Evolutionary conservation across 2,329 filamentous ascomycete genomes (phyloP).

Genomic region (Geosmithia flava): DNA sequence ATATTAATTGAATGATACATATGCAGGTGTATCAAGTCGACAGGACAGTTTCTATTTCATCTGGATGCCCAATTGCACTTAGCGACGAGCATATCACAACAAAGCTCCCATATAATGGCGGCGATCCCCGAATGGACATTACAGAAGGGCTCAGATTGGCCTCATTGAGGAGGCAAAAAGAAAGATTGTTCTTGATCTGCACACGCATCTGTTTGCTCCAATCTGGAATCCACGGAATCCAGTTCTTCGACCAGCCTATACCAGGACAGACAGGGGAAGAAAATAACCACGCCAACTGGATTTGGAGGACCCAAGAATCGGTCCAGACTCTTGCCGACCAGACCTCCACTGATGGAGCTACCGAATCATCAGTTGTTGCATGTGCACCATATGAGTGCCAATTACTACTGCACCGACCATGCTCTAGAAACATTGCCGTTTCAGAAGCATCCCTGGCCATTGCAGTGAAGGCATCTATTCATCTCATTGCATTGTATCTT

Average conservation of each 20-base stretch:
- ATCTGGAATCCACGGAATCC: constrained; percentile 3
- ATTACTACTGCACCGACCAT: constrained; percentile 5
- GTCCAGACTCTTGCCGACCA: constrained; percentile 1
- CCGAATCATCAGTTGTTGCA: background rate
- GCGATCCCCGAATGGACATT: background rate
- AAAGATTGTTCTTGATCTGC: constrained; percentile 4
- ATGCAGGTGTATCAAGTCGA: constrained; percentile 6
- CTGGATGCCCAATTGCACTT: constrained; percentile 4
- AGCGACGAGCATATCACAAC: constrained; percentile 5
- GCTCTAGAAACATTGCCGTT: constrained; percentile 5
- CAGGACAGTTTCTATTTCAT: constrained; percentile 5
- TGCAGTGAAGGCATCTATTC: constrained; percentile 2
- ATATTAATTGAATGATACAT: background rate
- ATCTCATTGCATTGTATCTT: constrained; percentile 9
- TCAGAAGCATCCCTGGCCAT: constrained; percentile 3
- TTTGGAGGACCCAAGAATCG: background rate
- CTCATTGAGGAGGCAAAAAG: background rate
- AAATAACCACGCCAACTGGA: constrained; percentile 2
- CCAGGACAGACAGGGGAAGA: background rate
- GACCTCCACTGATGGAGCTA: background rate
- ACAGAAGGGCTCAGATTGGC: background rate
- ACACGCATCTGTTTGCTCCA: constrained; percentile 1
- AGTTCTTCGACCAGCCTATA: constrained; percentile 4
- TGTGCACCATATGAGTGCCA: constrained; percentile 4
- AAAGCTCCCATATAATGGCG: constrained; percentile 3